Evolutionary conservation across 495 filamentous ascomycete genomes (phyloP).

Genomic region (Penicillium ochrochloron): DNA sequence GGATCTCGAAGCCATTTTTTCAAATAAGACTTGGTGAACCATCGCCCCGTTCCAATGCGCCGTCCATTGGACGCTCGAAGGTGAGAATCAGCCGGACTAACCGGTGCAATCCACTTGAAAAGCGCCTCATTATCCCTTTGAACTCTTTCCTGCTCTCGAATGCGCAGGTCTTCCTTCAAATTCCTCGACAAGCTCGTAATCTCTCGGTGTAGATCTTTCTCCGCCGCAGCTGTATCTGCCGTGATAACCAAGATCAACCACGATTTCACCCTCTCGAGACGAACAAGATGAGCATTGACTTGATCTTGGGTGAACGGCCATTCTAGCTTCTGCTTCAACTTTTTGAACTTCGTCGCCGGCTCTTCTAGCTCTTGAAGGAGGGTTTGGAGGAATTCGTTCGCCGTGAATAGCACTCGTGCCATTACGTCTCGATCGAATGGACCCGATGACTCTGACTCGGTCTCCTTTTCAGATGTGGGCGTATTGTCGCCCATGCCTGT

Average conservation of each 20-base stretch:
- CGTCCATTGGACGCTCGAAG: slow-evolving; percentile 21
- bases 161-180: slow-evolving; percentile 25
- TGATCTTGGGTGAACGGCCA: slow-evolving; percentile 30
- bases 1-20: slow-evolving; percentile 17
- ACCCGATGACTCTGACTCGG: background rate
- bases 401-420: slow-evolving; percentile 20
- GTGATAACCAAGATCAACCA: slow-evolving; percentile 33
- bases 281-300: slow-evolving; percentile 21
- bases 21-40: slow-evolving; percentile 26
- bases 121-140: slow-evolving; percentile 18
- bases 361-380: slow-evolving; percentile 22
- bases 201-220: slow-evolving; percentile 24
- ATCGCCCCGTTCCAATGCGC: slow-evolving; percentile 18
- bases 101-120: slow-evolving; percentile 30
- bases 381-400: slow-evolving; percentile 25
- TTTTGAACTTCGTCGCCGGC: slow-evolving; percentile 21
- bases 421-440: slow-evolving; percentile 20
- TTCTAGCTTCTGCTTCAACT: slow-evolving; percentile 27
- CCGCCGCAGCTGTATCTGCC: slow-evolving; percentile 19
- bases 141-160: slow-evolving; percentile 24
- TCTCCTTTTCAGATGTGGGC: background rate
- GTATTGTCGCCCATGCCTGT: slow-evolving; percentile 5
- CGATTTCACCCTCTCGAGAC: slow-evolving; percentile 31
- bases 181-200: slow-evolving; percentile 20
- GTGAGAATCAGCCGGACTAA: slow-evolving; percentile 26